Conservation (phyloP, 1,139 yeast species). For the Groenewaldozyma sp. region DNA sequence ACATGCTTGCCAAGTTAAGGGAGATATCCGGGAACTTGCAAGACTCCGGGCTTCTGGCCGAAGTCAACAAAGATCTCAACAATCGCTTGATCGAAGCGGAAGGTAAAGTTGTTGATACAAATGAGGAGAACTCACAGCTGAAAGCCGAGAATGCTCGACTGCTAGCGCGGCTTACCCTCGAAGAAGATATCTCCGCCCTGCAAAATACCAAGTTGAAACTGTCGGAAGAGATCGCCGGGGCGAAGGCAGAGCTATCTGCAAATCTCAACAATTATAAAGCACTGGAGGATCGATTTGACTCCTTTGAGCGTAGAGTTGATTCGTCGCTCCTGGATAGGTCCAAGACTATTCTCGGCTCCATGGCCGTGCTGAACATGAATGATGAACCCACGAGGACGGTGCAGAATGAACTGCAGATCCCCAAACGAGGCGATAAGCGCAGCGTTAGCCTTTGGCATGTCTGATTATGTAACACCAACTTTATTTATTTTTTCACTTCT, state of each 20-base stretch:
- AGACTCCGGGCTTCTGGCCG: not conserved
- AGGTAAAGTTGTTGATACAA: not conserved
- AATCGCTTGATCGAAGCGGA: not conserved
- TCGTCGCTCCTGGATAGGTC: slow-evolving; percentile 26
- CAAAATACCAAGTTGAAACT: slow-evolving; percentile 17
- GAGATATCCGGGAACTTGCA: not conserved
- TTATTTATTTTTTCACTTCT: no score
- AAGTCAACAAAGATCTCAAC: not conserved
- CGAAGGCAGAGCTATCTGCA: slow-evolving; percentile 20
- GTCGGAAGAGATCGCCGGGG: slow-evolving; percentile 17
- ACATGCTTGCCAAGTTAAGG: no score
- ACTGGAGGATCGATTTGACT: slow-evolving; percentile 23
- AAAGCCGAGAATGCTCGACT: slow-evolving; percentile 7
- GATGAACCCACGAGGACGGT: slow-evolving; percentile 2
- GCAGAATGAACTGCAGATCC: slow-evolving; percentile 7
- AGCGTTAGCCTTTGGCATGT: not conserved
- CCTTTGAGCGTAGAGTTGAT: slow-evolving; percentile 22
- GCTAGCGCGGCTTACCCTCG: slow-evolving; percentile 5
- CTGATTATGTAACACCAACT: not conserved
- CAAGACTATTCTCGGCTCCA: slow-evolving; percentile 26
- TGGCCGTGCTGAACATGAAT: slow-evolving; percentile 22
- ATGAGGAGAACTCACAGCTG: not conserved
- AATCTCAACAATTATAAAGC: slow-evolving; percentile 23
- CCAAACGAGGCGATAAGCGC: slow-evolving; percentile 16
- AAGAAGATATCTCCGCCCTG: slow-evolving; percentile 14